Conservation (phyloP, 2,329 filamentous ascomycete species). For the Sordariomycetes sp. region DNA sequence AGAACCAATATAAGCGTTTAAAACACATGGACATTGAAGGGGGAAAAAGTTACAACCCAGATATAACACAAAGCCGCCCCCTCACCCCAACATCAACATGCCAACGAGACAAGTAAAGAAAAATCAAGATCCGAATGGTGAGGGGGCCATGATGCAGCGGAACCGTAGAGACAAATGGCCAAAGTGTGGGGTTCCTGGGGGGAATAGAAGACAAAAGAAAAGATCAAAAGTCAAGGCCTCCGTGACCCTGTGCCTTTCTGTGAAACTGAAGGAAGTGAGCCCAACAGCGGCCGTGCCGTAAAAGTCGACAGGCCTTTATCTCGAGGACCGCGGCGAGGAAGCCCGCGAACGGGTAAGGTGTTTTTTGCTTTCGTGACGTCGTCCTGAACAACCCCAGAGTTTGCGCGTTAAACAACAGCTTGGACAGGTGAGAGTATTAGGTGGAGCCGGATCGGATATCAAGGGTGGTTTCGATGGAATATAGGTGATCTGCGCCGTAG, state of each 20-base stretch:
- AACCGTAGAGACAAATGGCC: background rate
- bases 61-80: background rate
- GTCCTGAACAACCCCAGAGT: background rate
- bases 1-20: background rate
- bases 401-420: conserved; percentile 4
- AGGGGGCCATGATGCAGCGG: background rate
- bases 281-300: background rate
- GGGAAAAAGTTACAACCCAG: background rate
- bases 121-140: background rate
- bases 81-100: background rate
- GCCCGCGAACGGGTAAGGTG: background rate
- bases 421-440: conserved; percentile 5
- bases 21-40: background rate
- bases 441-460: conserved; percentile 6
- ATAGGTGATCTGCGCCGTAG: conserved; percentile 3
- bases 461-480: conserved; percentile 7
- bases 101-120: background rate
- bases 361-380: conserved; percentile 5
- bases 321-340: background rate
- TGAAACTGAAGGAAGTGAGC: background rate
- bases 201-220: background rate
- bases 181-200: background rate
- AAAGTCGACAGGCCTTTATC: no score
- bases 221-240: background rate
- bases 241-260: background rate